Evolutionary conservation across 805 yeast genomes (phyloP).

Genomic region (Kodamaea sagamina): DNA sequence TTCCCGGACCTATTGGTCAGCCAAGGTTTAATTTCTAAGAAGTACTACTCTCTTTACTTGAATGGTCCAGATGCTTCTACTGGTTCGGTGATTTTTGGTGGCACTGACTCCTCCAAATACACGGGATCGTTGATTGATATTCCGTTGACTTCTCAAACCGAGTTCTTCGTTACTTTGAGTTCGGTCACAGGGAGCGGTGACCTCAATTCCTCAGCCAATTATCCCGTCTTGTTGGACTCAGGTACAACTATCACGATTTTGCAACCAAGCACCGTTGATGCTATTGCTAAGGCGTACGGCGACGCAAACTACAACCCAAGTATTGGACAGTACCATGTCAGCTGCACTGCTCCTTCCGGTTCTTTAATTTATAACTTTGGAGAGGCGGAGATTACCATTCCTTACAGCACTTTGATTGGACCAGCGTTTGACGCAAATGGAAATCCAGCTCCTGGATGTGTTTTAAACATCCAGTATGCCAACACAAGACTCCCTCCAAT

Average conservation of each 20-base stretch:
- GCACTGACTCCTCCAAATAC: constrained; percentile 19
- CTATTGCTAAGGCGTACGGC: constrained; percentile 14
- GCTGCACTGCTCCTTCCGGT: constrained; percentile 1
- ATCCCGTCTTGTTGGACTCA: constrained; percentile 8
- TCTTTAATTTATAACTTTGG: constrained; percentile 1
- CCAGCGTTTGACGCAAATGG: neutral
- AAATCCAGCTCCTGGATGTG: neutral
- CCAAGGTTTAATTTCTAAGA: constrained; percentile 12
- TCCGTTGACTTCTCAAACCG: neutral
- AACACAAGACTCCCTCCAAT: constrained; percentile 14
- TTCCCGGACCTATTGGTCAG: constrained; percentile 4
- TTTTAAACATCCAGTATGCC: neutral
- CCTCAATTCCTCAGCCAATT: neutral
- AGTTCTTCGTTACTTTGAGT: constrained; percentile 6
- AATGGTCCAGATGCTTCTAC: constrained; percentile 9
- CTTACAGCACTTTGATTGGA: neutral
- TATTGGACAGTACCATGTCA: constrained; percentile 4
- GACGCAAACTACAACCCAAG: constrained; percentile 7
- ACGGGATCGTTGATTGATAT: constrained; percentile 3
- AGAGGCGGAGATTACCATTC: neutral
- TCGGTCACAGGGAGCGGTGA: neutral
- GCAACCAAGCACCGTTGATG: constrained; percentile 12
- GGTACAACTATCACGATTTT: constrained; percentile 10
- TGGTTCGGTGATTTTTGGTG: constrained; percentile 20
- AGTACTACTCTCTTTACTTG: constrained; percentile 17